Percentiles rank a stretch among this genome's conserved stretches.
These are phyloP conservation scores for Fusarium keratoplasticum DNA, from an alignment of 2,329 filamentous ascomycete species.

Conservation along the genomic window DNA sequence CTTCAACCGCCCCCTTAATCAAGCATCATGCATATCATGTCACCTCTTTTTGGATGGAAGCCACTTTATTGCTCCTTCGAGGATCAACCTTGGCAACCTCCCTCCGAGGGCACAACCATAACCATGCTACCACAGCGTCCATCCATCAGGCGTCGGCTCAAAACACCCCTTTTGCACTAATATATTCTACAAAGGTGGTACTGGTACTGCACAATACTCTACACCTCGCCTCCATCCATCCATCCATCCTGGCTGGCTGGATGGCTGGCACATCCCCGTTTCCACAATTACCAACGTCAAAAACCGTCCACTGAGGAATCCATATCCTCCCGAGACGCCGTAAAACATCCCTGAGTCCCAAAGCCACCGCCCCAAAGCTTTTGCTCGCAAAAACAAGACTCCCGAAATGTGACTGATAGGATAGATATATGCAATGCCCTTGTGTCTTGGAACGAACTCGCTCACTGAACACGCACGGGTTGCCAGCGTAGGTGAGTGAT, in stretches of 20 bases:
- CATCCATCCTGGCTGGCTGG: no score
- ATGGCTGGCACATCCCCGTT: neutral
- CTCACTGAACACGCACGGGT: conserved; percentile 4
- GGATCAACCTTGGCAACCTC: neutral
- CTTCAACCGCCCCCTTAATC: neutral
- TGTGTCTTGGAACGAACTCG: conserved; percentile 8
- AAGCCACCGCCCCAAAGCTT: conserved; percentile 41
- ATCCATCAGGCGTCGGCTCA: neutral
- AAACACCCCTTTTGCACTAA: conserved; percentile 17
- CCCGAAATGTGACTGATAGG: conserved; percentile 33
- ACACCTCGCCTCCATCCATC: conserved; percentile 13
- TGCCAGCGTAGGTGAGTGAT: neutral
- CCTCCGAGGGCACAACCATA: neutral
- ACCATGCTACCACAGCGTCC: neutral
- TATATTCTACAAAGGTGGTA: conserved; percentile 39
- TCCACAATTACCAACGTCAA: conserved; percentile 40
- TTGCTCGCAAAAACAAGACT: conserved; percentile 44
- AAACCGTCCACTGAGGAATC: conserved; percentile 41
- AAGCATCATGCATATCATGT: conserved; percentile 2
- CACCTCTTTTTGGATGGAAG: neutral
- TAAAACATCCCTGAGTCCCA: conserved; percentile 36
- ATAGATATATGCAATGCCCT: conserved; percentile 10
- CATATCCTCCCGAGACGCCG: conserved; percentile 44
- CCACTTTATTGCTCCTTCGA: neutral
- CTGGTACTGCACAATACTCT: conserved; percentile 35